Conservation (phyloP, 2,329 filamentous ascomycete species). For the Aspergillus quadricinctus region DNA sequence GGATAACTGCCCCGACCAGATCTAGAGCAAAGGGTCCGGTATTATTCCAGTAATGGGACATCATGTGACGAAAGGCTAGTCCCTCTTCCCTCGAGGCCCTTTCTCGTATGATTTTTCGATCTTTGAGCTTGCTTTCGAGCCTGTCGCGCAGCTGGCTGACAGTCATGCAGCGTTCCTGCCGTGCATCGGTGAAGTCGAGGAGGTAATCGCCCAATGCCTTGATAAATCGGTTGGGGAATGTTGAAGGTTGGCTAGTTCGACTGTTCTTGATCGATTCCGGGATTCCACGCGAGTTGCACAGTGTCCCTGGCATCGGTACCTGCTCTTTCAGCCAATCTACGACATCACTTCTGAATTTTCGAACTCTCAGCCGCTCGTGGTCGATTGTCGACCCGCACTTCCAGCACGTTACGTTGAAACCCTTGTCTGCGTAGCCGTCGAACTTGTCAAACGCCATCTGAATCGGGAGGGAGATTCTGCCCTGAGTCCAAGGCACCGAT, state of each 20-base stretch:
- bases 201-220: constrained; percentile 44
- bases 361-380: constrained; percentile 57
- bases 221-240: constrained; percentile 59
- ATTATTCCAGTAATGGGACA: constrained; percentile 43
- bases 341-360: constrained; percentile 58
- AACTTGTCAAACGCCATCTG: constrained; percentile 23
- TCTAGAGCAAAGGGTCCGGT: constrained; percentile 36
- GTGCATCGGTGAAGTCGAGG: constrained; percentile 23
- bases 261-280: constrained; percentile 32
- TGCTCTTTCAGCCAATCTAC: constrained; percentile 43
- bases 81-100: constrained; percentile 18
- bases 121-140: constrained; percentile 46
- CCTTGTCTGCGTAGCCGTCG: constrained; percentile 34
- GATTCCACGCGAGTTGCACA: constrained; percentile 54
- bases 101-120: constrained; percentile 33
- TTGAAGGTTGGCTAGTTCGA: constrained; percentile 10
- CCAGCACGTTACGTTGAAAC: constrained; percentile 50
- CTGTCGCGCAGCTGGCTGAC: constrained; percentile 51
- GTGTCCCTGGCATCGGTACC: constrained; percentile 63
- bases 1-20: constrained; percentile 40
- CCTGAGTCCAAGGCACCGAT: constrained; percentile 57
- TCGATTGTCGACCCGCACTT: constrained; percentile 50
- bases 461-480: constrained; percentile 18
- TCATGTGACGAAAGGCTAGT: constrained; percentile 37
- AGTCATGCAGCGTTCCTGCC: constrained; percentile 28